Conservation (phyloP, 495 filamentous ascomycete genomes). For the Penicillium paradoxum region DNA sequence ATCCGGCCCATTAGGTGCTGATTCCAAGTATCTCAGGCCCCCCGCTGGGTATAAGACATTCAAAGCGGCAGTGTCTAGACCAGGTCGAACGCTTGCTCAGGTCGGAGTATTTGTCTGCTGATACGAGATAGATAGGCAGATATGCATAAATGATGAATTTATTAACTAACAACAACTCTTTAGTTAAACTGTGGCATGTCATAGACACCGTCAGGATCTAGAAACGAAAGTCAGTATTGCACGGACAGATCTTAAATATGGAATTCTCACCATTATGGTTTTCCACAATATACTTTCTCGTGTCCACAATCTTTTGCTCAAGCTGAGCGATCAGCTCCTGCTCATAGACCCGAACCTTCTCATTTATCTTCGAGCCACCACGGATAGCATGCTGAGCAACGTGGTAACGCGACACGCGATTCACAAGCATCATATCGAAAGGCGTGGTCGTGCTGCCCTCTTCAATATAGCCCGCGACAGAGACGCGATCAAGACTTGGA, state of each 20-base stretch:
- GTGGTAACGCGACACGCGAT: conserved; percentile 58
- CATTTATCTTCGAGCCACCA: conserved; percentile 46
- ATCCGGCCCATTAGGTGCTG: too few species aligned
- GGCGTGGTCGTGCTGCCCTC: conserved; percentile 70
- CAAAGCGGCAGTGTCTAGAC: too few species aligned
- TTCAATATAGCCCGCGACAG: conserved; percentile 61
- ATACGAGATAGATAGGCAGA: too few species aligned
- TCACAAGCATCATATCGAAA: conserved; percentile 71
- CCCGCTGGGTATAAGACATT: too few species aligned
- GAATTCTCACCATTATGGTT: conserved; percentile 43
- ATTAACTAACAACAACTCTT: background rate
- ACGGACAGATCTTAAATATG: background rate
- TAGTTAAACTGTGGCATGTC: conserved; percentile 44
- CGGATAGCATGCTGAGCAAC: conserved; percentile 54
- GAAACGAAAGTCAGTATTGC: background rate
- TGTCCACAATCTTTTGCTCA: conserved; percentile 43
- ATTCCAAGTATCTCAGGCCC: too few species aligned
- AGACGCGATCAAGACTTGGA: conserved; percentile 44
- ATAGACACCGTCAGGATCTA: conserved; percentile 56
- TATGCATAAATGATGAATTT: background rate
- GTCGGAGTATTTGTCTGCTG: too few species aligned
- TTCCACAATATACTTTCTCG: conserved; percentile 52
- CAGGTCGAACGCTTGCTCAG: too few species aligned
- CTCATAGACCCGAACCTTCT: conserved; percentile 44
- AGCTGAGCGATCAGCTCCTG: conserved; percentile 46